A percentile compares a stretch with the other conserved stretches of the same genome.
These are phyloP conservation scores for Lotus japonicus DNA, from an alignment of 306 rosid species.

Conservation along the genomic window DNA sequence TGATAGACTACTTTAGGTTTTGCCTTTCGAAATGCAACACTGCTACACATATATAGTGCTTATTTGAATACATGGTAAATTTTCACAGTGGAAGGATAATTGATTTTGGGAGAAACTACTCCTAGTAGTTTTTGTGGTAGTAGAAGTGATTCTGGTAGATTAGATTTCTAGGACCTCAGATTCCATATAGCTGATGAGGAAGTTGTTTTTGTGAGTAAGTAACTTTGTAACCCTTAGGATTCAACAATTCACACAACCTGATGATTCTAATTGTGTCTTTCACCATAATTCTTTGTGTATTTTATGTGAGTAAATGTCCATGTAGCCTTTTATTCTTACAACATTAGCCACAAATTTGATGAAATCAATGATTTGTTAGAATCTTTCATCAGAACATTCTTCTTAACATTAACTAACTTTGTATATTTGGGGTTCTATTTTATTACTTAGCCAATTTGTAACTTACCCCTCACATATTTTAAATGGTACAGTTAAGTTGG, in stretches of 20 bases:
- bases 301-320: background rate
- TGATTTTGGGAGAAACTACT: too few species aligned
- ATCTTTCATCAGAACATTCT: background rate
- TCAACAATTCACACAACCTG: background rate
- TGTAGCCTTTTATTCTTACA: background rate
- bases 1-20: background rate
- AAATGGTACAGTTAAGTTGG: too few species aligned
- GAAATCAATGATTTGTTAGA: background rate
- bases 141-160: constrained; percentile 7
- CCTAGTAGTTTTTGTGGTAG: background rate
- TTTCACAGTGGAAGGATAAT: background rate
- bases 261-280: background rate
- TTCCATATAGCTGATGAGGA: background rate
- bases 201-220: background rate
- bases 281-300: background rate
- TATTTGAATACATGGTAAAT: constrained; percentile 11
- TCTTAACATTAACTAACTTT: background rate
- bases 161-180: too few species aligned
- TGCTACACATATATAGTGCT: background rate
- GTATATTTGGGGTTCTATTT: too few species aligned
- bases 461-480: too few species aligned
- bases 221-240: background rate
- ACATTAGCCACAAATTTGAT: background rate
- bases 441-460: too few species aligned
- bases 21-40: constrained; percentile 25